These are phyloP conservation scores for Durusdinium trenchii DNA, from an alignment of 73 alveolate genomes.

Conservation along the genomic window DNA sequence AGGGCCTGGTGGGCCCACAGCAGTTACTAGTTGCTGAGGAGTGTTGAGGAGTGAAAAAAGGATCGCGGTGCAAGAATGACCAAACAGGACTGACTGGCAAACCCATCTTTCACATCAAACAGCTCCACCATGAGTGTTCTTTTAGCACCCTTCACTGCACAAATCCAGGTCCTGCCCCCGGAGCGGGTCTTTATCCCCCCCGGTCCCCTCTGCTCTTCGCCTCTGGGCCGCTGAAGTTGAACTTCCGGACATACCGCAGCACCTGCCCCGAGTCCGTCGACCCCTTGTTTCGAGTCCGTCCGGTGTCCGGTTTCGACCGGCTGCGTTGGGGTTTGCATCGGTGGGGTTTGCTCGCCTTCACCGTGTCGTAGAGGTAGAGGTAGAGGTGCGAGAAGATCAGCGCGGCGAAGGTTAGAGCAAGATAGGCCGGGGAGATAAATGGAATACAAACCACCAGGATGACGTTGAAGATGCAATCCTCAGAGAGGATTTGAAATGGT, in stretches of 20 bases:
- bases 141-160: too few relatives aligned
- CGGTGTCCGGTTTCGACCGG: not conserved
- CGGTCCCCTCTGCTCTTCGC: not conserved
- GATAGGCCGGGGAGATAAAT: conserved; percentile 62
- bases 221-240: conserved; percentile 84
- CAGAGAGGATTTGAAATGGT: not conserved
- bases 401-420: conserved; percentile 60
- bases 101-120: too few relatives aligned
- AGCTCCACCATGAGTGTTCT: too few relatives aligned
- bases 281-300: too few relatives aligned
- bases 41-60: not conserved
- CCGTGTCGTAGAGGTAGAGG: conserved; percentile 58
- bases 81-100: too few relatives aligned
- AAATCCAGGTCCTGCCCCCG: too few relatives aligned
- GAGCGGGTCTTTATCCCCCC: too few relatives aligned
- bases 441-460: conserved; percentile 62
- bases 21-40: not conserved
- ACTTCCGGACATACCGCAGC: conserved; percentile 74
- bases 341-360: conserved; percentile 25
- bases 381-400: conserved; percentile 66
- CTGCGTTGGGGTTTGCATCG: not conserved
- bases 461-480: conserved; percentile 92
- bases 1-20: not conserved
- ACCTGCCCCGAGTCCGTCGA: too few relatives aligned
- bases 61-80: too few relatives aligned